These are phyloP conservation scores for Elongisporangium anandrum DNA, from an alignment of 352 stramenopile genomes.

Conservation along the genomic window DNA sequence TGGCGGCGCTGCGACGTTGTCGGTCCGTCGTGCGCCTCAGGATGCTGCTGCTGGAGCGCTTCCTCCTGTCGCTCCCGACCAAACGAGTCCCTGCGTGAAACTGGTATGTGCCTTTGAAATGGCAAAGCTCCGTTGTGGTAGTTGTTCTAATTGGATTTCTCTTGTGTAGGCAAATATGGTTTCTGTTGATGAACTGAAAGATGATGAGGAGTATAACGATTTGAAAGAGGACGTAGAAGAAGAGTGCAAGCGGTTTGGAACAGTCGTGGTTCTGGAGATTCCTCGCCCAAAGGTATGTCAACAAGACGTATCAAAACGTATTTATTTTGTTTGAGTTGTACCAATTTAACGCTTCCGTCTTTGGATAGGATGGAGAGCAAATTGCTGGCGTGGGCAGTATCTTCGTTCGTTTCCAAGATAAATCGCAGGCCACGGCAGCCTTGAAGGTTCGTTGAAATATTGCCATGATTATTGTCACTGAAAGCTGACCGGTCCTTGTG, in stretches of 20 bases:
- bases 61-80: conserved; percentile 19
- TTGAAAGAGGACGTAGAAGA: conserved; percentile 88
- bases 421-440: conserved; percentile 49
- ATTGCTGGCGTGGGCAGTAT: conserved; percentile 71
- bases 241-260: conserved; percentile 86
- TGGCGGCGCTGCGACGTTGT: conserved; percentile 48
- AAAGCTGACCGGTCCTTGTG: neutral
- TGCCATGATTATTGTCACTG: neutral
- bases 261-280: conserved; percentile 65
- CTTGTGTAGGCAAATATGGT: conserved; percentile 79
- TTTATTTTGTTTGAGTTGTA: neutral
- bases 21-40: conserved; percentile 48
- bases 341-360: neutral
- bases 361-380: conserved; percentile 45
- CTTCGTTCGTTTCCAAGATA: conserved; percentile 71
- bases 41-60: conserved; percentile 10
- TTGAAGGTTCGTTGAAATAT: conserved; percentile 48
- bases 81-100: conserved; percentile 59
- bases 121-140: neutral
- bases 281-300: conserved; percentile 75
- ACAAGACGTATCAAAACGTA: too few species aligned
- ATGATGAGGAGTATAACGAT: conserved; percentile 86
- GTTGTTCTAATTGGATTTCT: conserved; percentile 5
- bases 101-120: conserved; percentile 36
- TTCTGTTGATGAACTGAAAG: conserved; percentile 71